Evolutionary conservation across 805 yeast species (phyloP).

Genomic region (Cyberlindnera veronae): DNA sequence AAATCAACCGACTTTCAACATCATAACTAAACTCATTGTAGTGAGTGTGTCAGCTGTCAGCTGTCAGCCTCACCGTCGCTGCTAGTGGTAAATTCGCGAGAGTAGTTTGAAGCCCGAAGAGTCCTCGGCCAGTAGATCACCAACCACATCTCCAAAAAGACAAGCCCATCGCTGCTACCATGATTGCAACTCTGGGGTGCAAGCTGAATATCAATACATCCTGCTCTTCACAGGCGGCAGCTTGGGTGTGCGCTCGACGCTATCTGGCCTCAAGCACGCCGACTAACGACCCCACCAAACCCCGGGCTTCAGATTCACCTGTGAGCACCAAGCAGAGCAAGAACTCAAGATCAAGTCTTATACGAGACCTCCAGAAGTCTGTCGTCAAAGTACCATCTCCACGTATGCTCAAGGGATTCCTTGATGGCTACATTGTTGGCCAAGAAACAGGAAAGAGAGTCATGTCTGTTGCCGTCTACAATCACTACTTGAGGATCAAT

Average conservation of each 20-base stretch:
- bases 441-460: conserved; percentile 54
- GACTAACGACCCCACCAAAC: not conserved
- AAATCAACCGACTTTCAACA: too few relatives aligned
- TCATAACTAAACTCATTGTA: not conserved
- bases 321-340: not conserved
- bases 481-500: conserved; percentile 49
- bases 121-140: too few relatives aligned
- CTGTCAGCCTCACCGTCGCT: too few relatives aligned
- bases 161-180: too few relatives aligned
- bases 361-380: conserved; percentile 15
- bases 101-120: too few relatives aligned
- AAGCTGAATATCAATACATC: too few relatives aligned
- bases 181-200: too few relatives aligned
- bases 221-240: too few relatives aligned
- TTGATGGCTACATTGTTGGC: conserved; percentile 54
- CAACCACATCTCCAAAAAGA: not conserved
- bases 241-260: too few relatives aligned
- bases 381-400: conserved; percentile 43
- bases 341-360: not conserved
- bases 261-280: not conserved
- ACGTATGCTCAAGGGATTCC: conserved; percentile 37
- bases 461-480: conserved; percentile 59
- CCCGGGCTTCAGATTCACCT: too few relatives aligned
- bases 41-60: too few relatives aligned
- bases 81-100: too few relatives aligned